Percentiles rank a stretch among this genome's conserved stretches.
phyloP scores from a whole-genome alignment of 2,329 filamentous ascomycete genomes.

The Colletotrichum sp. region DNA sequence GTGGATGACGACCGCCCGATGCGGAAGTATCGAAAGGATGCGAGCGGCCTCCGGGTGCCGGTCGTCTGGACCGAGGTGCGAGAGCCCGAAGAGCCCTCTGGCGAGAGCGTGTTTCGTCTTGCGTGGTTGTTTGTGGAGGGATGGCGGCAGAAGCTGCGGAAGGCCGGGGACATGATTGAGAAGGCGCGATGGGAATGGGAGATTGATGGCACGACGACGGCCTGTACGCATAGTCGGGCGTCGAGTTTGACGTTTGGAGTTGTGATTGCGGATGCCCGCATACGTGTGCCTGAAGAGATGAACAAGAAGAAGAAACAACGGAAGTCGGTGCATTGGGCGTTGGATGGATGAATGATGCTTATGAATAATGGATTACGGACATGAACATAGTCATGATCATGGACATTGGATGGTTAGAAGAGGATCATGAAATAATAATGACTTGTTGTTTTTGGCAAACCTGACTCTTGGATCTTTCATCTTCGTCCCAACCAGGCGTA shows the following conservation, averaged over 20 bases:
- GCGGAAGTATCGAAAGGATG: constrained; percentile 1
- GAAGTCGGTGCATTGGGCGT: constrained; percentile 20
- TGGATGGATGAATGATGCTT: background rate
- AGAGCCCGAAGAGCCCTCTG: constrained; percentile 16
- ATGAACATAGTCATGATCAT: background rate
- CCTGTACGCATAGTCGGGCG: background rate
- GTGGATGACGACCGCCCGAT: background rate
- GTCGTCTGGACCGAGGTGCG: background rate
- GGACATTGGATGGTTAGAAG: background rate
- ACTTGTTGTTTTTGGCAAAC: background rate
- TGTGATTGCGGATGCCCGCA: background rate
- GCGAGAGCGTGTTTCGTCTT: constrained; percentile 32
- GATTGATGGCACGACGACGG: constrained; percentile 24
- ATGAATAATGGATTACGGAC: background rate
- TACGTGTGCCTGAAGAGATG: background rate
- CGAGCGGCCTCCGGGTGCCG: constrained; percentile 10
- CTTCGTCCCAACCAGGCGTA: background rate
- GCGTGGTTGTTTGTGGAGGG: constrained; percentile 43
- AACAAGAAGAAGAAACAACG: background rate
- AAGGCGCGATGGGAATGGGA: constrained; percentile 35
- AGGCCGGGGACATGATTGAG: constrained; percentile 37
- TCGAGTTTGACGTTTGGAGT: constrained; percentile 2
- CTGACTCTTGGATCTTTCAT: background rate
- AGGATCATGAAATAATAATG: background rate
- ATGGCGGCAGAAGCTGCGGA: constrained; percentile 37